Conservation (phyloP, 2,329 filamentous ascomycete species). For the Beauveria pseudobassiana region DNA sequence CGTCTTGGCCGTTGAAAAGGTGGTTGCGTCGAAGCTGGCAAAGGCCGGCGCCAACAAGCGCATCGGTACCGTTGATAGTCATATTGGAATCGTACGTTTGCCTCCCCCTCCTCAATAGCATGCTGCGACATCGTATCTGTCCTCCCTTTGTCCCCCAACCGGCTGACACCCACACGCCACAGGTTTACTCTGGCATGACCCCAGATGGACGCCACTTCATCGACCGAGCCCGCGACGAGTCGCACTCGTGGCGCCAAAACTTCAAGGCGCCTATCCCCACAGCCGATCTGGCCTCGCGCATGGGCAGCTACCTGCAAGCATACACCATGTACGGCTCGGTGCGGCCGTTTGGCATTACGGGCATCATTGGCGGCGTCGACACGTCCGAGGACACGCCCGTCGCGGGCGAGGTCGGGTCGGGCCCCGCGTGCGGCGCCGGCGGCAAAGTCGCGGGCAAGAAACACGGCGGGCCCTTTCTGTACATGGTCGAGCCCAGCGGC, state of each 20-base stretch:
- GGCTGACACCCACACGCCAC: not conserved
- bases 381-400: constrained; percentile 77
- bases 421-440: constrained; percentile 71
- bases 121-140: too few species aligned
- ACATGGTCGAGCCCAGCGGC: constrained; percentile 98
- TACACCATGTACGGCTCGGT: constrained; percentile 98
- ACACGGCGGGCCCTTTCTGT: constrained; percentile 84
- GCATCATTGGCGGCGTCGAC: constrained; percentile 91
- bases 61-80: constrained; percentile 89
- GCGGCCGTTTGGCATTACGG: constrained; percentile 91
- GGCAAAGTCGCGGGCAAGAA: constrained; percentile 69
- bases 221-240: constrained; percentile 88
- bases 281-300: constrained; percentile 78
- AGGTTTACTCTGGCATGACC: constrained; percentile 91
- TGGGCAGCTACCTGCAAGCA: constrained; percentile 93
- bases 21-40: constrained; percentile 88
- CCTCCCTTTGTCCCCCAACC: not conserved
- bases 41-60: constrained; percentile 95
- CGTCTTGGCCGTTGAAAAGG: constrained; percentile 93
- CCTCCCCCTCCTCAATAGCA: not conserved
- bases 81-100: constrained; percentile 76
- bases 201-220: constrained; percentile 95
- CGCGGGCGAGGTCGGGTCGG: constrained; percentile 81
- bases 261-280: constrained; percentile 94
- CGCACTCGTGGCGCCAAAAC: constrained; percentile 78